Base-by-base conservation (phyloP, 208 protist genomes). In the Crithidia brevicula region DNA sequence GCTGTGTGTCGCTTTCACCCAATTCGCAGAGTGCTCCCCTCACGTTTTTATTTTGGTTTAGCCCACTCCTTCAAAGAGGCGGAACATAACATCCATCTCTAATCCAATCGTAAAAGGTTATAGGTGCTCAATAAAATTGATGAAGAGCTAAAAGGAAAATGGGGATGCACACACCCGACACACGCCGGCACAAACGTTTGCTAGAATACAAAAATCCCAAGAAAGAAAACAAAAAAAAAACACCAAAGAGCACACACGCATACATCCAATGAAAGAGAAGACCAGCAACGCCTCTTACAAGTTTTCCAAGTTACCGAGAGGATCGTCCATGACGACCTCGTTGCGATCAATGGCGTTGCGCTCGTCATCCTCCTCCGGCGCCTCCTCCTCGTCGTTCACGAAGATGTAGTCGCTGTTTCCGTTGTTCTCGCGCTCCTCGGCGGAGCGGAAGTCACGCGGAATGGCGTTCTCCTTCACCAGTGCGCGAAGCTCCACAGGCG, bases 381-480 rank as follows among this genome's bases (percentile, higher is more conserved):
- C 69, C 6, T 70, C 83, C 22, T 92, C 86, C 33, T 91, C 81
- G 45, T 91, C 86, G 58, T 91, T 85, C 18, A 95, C 89, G 60
- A 95, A 95, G 50, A 89, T 77, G 68, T 92, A 91, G 58, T 89
- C 82, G 25, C 64, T 77, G 58, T 79, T 71, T 46, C 72, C 79
- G 42, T 81, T 74, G 66, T 81, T 81, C n/a, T 82, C 75, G 30
- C 77, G 71, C 65, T 95, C 84, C 36, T 95, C 86, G 16, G 74
- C 77, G 13, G 82, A 82, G 67, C 86, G 85, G 72, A 93, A 96
- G 62, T 94, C 88, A 74, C 88, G 85, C 25, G 91, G 91, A 46
- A 96, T 94, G 36, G 82, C 70, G 54, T 87, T 86, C 42, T 88
- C 77, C 82, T 92, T 94, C 43, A 93, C 81, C 31, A 96, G 71